phyloP scores from a whole-genome alignment of 345 rosid species.

The Camelina laxa region DNA sequence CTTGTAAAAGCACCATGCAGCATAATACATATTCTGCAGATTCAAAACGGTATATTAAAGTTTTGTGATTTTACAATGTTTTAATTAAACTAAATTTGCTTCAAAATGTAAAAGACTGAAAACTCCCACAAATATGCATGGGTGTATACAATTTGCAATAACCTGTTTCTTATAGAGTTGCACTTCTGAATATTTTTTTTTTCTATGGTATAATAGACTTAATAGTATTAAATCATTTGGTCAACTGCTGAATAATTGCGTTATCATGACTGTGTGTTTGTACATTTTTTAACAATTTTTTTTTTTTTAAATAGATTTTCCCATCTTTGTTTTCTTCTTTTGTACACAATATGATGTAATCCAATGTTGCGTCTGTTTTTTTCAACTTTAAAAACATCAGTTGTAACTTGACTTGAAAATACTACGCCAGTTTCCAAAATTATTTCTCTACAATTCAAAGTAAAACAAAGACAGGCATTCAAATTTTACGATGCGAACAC shows the following conservation, averaged over 20 bases:
- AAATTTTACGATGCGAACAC: neutral
- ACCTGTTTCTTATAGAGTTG: neutral
- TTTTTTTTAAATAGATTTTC: too few species aligned
- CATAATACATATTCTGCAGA: too few species aligned
- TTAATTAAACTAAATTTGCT: neutral
- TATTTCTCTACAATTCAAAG: neutral
- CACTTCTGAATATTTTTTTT: neutral
- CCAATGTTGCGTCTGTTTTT: neutral
- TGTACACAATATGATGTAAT: too few species aligned
- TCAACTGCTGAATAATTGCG: constrained; percentile 5
- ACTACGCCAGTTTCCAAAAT: neutral
- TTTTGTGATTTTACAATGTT: neutral
- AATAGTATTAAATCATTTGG: neutral
- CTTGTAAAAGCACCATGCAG: too few species aligned
- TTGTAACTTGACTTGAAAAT: neutral
- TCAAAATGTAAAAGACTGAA: neutral
- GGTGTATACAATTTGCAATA: constrained; percentile 4
- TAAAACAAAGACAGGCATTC: neutral
- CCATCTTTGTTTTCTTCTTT: too few species aligned
- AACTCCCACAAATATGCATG: neutral
- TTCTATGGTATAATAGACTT: too few species aligned
- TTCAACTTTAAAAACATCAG: neutral
- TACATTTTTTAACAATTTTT: neutral
- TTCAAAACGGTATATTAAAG: too few species aligned
- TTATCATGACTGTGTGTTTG: neutral